Evolutionary conservation across 2,329 filamentous ascomycete species (phyloP).

Genomic region (Fusarium oligoseptatum): DNA sequence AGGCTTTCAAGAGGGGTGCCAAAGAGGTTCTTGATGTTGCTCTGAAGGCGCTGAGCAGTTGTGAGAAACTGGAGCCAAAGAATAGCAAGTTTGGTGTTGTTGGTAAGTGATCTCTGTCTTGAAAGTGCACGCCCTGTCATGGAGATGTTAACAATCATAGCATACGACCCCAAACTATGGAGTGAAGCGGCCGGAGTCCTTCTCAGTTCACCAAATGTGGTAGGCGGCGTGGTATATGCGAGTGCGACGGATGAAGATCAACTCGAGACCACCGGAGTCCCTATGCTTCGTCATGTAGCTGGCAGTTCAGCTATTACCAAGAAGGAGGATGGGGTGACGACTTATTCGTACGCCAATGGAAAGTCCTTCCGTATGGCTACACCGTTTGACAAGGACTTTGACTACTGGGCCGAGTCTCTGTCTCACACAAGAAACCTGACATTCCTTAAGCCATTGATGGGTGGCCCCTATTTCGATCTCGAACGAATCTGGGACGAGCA

Average conservation of each 20-base stretch:
- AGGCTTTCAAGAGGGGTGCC: constrained; percentile 16
- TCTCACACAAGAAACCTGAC: constrained; percentile 75
- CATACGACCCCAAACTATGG: constrained; percentile 40
- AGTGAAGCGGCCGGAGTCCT: constrained; percentile 38
- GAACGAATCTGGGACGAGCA: constrained; percentile 86
- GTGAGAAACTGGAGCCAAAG: constrained; percentile 48
- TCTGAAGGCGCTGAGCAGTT: constrained; percentile 34
- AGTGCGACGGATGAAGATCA: background rate
- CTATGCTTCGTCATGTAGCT: constrained; percentile 36
- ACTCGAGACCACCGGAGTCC: constrained; percentile 7
- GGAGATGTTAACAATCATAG: background rate
- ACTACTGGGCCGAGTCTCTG: constrained; percentile 67
- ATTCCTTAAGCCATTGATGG: constrained; percentile 73
- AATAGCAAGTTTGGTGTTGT: constrained; percentile 56
- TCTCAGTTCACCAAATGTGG: constrained; percentile 36
- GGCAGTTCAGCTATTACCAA: constrained; percentile 19
- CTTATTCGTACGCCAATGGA: constrained; percentile 53
- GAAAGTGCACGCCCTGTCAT: background rate
- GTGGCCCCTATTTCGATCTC: constrained; percentile 78
- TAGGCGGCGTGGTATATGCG: constrained; percentile 42
- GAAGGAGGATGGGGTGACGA: constrained; percentile 51
- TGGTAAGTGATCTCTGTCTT: constrained; percentile 42
- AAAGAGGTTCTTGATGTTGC: constrained; percentile 32
- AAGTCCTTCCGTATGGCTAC: constrained; percentile 55
- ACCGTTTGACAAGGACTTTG: constrained; percentile 64